Evolutionary conservation across 176 grass and related monocot genomes (phyloP).

Genomic region (Saccharum spontaneum): DNA sequence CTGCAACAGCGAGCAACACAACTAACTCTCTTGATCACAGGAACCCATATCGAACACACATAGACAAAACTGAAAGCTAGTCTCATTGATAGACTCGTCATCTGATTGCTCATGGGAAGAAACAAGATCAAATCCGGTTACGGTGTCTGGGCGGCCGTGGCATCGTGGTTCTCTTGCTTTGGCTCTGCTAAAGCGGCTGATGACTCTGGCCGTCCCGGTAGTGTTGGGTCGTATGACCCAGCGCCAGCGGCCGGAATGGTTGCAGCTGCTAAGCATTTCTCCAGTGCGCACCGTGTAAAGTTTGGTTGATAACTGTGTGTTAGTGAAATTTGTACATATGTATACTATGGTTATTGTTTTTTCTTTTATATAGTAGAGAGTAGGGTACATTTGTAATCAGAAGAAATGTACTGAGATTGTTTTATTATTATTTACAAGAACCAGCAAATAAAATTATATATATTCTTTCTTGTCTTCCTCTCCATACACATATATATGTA

Average conservation of each 20-base stretch:
- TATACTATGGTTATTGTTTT: no score
- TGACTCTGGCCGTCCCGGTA: background rate
- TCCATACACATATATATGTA: no score
- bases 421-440: no score
- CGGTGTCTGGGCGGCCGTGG: background rate
- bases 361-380: no score
- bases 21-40: background rate
- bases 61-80: no score
- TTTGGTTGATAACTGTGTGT: background rate
- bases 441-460: no score
- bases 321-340: no score
- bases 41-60: background rate
- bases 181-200: background rate
- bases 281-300: background rate
- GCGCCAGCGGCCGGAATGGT: background rate
- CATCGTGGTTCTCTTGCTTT: slow-evolving; percentile 17
- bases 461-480: no score
- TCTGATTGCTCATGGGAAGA: slow-evolving; percentile 4
- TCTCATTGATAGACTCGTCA: background rate
- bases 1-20: background rate
- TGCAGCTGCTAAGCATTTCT: background rate
- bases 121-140: background rate
- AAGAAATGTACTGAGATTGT: no score
- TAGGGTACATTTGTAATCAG: no score
- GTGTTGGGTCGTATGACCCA: background rate